Conservation (phyloP, 2,329 filamentous ascomycete genomes). For the Colletotrichum camelliae region DNA sequence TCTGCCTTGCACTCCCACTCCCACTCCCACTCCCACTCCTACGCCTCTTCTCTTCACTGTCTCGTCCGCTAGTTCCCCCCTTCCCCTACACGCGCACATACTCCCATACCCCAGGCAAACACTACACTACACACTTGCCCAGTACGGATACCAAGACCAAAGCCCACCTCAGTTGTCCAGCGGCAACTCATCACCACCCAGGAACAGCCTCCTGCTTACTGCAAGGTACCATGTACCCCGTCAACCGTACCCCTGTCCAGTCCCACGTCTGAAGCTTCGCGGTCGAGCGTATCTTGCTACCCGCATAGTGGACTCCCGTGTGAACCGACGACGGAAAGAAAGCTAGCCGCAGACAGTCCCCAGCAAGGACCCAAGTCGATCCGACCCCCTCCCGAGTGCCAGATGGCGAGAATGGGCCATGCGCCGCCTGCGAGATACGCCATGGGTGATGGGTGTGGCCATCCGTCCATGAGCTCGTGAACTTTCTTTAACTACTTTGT, state of each 20-base stretch:
- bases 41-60: background rate
- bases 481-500: conserved; percentile 22
- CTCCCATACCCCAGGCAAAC: background rate
- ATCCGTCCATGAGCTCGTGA: background rate
- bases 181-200: background rate
- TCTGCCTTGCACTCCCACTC: background rate
- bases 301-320: conserved; percentile 21
- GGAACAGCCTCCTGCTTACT: background rate
- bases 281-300: conserved; percentile 22
- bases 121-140: background rate
- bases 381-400: conserved; percentile 14
- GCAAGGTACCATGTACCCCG: background rate
- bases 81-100: conserved; percentile 2
- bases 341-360: conserved; percentile 23
- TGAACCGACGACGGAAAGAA: conserved; percentile 24
- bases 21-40: background rate
- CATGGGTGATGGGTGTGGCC: background rate
- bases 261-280: conserved; percentile 17
- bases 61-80: conserved; percentile 9
- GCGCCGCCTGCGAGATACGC: background rate
- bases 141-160: background rate
- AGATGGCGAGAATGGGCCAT: conserved; percentile 9
- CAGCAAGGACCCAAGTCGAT: conserved; percentile 20
- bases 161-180: background rate
- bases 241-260: conserved; percentile 11